These are phyloP conservation scores for Malassezia globosa DNA, from an alignment of 1,284 basidiomycete genomes.

Conservation along the genomic window DNA sequence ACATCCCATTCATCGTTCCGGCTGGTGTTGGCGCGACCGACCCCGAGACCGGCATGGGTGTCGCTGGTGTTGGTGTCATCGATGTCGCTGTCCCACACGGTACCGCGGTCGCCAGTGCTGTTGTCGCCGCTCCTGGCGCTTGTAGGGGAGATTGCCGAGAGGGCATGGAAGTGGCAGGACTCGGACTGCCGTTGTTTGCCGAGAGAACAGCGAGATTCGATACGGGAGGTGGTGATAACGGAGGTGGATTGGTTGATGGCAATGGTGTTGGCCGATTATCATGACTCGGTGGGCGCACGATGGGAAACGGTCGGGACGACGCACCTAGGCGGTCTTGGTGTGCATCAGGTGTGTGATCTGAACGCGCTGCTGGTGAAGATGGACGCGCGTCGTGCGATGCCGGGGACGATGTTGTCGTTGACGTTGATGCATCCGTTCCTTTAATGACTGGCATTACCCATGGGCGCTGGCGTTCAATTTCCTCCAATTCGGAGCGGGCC, in stretches of 20 bases:
- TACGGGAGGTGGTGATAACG: conserved; percentile 10
- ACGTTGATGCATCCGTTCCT: not conserved
- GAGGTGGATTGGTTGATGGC: no score
- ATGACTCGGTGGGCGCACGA: not conserved
- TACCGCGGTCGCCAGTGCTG: no score
- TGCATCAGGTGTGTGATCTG: not conserved
- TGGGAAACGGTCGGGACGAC: not conserved
- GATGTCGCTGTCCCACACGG: not conserved
- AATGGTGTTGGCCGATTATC: not conserved
- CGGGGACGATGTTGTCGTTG: no score
- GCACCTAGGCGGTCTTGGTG: no score
- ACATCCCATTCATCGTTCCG: not conserved
- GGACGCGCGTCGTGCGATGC: no score
- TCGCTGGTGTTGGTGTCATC: conserved; percentile 1
- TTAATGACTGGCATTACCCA: not conserved
- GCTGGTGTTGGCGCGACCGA: conserved; percentile 3
- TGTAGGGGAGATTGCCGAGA: not conserved
- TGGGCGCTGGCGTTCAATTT: conserved; percentile 19
- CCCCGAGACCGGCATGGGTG: conserved; percentile 3
- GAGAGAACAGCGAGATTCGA: conserved; percentile 13
- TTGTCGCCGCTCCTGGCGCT: not conserved
- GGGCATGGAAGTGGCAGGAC: not conserved
- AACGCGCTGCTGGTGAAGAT: not conserved
- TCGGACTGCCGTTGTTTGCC: not conserved
- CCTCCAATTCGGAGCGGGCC: conserved; percentile 28